A percentile compares a stretch with the other conserved stretches of the same genome.
phyloP scores from a whole-genome alignment of 2,329 filamentous ascomycete species.

The Knufia fluminis region DNA sequence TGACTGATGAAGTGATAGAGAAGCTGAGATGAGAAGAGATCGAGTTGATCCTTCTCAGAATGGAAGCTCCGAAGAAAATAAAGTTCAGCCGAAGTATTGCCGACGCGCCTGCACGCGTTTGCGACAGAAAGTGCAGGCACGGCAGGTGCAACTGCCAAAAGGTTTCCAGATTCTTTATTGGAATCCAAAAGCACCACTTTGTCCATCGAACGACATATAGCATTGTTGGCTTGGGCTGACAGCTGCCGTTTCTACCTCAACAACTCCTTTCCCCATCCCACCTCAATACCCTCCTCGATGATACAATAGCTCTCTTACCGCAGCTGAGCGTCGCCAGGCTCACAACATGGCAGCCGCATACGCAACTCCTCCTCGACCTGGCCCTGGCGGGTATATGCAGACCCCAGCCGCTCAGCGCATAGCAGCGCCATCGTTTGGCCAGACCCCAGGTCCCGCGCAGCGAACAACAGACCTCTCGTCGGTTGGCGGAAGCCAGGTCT shows the following conservation, averaged over 20 bases:
- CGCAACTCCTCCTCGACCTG: slow-evolving; percentile 33
- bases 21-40: neutral
- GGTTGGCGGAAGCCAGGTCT: neutral
- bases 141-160: neutral
- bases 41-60: neutral
- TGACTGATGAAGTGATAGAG: neutral
- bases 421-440: slow-evolving; percentile 29
- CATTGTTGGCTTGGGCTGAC: too few relatives aligned
- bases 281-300: slow-evolving; percentile 8
- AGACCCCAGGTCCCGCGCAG: slow-evolving; percentile 12
- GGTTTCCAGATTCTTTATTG: neutral
- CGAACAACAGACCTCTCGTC: neutral
- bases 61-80: neutral
- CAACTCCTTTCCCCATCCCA: slow-evolving; percentile 9
- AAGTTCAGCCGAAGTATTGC: slow-evolving; percentile 3
- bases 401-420: slow-evolving; percentile 31
- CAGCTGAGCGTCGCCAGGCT: slow-evolving; percentile 12
- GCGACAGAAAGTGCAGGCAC: neutral
- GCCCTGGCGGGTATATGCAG: slow-evolving; percentile 35
- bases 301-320: slow-evolving; percentile 1
- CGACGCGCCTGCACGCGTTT: slow-evolving; percentile 9
- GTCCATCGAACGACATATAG: too few relatives aligned
- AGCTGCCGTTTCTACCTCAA: slow-evolving; percentile 4
- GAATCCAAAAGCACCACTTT: neutral
- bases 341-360: slow-evolving; percentile 33